Conservation (phyloP, 1,284 basidiomycete genomes). For the Leccinum angustisporum region DNA sequence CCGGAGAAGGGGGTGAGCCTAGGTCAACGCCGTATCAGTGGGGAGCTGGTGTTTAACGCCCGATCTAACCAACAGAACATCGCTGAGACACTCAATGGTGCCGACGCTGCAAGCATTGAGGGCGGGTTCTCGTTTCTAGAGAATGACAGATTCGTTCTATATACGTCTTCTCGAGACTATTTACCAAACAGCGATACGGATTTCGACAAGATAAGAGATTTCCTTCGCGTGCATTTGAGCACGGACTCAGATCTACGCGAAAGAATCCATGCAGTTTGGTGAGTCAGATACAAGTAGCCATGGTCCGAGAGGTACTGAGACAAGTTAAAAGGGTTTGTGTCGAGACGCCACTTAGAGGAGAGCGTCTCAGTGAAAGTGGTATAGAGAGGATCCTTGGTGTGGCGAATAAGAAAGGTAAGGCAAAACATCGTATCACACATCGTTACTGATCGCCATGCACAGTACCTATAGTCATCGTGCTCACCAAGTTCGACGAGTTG, state of each 20-base stretch:
- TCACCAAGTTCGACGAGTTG: conserved; percentile 7
- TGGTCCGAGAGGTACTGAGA: not conserved
- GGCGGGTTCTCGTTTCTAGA: conserved; percentile 2
- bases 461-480: conserved; percentile 8
- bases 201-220: conserved; percentile 2
- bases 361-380: conserved; percentile 7
- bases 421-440: not conserved
- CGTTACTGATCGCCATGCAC: not conserved
- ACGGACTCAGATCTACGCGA: not conserved
- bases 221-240: not conserved
- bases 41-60: not conserved
- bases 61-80: not conserved
- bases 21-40: not conserved
- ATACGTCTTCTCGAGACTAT: conserved; percentile 4
- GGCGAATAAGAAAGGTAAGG: conserved; percentile 6
- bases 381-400: conserved; percentile 8
- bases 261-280: conserved; percentile 4
- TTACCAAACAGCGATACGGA: conserved; percentile 5
- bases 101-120: not conserved
- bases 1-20: not conserved
- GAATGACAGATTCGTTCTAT: conserved; percentile 3
- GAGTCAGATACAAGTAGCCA: not conserved
- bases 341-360: conserved; percentile 1
- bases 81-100: not conserved
- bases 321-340: conserved; percentile 2